A percentile compares a stretch with the other conserved stretches of the same genome.
These are phyloP conservation scores for Saprolegnia parasitica DNA, from an alignment of 352 stramenopile genomes.

Conservation along the genomic window DNA sequence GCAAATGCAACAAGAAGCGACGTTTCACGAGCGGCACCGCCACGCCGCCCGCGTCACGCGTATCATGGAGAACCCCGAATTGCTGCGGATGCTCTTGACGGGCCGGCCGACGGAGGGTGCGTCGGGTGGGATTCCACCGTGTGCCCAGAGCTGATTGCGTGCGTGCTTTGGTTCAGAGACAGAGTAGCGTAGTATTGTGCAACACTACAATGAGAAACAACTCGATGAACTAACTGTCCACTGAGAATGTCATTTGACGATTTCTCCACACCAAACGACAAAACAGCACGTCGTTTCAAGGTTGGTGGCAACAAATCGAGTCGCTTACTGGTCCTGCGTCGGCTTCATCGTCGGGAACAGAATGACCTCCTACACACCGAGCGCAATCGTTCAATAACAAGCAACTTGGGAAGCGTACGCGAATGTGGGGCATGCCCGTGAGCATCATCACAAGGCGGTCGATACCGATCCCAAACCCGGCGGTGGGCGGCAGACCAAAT, in stretches of 20 bases:
- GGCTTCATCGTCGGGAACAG: conserved; percentile 99
- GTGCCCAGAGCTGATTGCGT: conserved; percentile 2
- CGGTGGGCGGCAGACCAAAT: conserved; percentile 96
- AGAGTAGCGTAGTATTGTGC: no score
- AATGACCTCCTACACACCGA: conserved; percentile 93
- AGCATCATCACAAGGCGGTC: conserved; percentile 99
- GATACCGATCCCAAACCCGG: conserved; percentile 96
- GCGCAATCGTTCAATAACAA: not conserved
- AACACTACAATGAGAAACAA: no score
- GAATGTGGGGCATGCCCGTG: conserved; percentile 97
- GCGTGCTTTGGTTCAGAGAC: no score
- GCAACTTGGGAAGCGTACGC: conserved; percentile 39
- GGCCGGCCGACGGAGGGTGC: not conserved
- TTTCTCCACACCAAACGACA: not conserved
- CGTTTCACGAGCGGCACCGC: no score
- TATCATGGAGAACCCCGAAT: not conserved
- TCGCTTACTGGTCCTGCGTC: conserved; percentile 19
- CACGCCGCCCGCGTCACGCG: not conserved
- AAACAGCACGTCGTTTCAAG: not conserved
- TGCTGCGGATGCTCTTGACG: not conserved
- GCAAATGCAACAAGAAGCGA: conserved; percentile 39
- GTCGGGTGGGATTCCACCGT: not conserved
- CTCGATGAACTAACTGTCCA: no score
- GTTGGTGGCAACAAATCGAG: conserved; percentile 8
- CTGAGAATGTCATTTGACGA: not conserved